Evolutionary conservation across 495 filamentous ascomycete genomes (phyloP).

Genomic region (Lindgomyces ingoldianus): DNA sequence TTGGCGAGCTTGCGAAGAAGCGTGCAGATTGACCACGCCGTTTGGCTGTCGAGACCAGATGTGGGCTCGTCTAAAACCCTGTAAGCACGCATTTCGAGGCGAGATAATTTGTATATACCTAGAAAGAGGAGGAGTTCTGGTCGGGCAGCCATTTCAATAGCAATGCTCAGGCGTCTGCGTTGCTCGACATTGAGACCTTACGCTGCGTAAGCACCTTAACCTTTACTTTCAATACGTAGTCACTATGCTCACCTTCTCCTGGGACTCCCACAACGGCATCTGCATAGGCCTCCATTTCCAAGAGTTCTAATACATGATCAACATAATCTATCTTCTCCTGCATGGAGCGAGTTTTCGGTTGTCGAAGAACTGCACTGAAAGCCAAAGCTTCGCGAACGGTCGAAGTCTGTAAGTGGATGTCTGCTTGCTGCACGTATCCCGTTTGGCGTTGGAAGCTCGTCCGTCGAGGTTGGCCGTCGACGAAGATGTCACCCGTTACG

Average conservation of each 20-base stretch:
- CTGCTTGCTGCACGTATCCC: conserved; percentile 61
- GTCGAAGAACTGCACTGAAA: conserved; percentile 59
- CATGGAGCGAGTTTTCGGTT: conserved; percentile 49
- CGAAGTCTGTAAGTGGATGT: conserved; percentile 56
- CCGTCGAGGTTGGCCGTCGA: conserved; percentile 49
- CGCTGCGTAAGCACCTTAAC: no score
- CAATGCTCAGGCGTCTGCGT: conserved; percentile 66
- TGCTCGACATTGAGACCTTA: conserved; percentile 62
- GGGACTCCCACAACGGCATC: conserved; percentile 52
- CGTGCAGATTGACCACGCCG: conserved; percentile 62
- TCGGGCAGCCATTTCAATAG: conserved; percentile 64
- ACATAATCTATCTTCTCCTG: conserved; percentile 60
- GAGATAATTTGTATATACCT: no score
- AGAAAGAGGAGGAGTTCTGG: conserved; percentile 67
- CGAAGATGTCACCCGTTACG: conserved; percentile 54
- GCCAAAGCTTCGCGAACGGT: conserved; percentile 61
- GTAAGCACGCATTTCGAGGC: no score
- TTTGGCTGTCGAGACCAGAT: conserved; percentile 63
- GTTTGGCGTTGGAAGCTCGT: conserved; percentile 38
- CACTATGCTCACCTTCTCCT: no score
- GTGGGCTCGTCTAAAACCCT: conserved; percentile 82
- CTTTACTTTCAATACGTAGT: no score
- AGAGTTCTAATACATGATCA: conserved; percentile 55
- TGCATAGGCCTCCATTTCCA: conserved; percentile 50
- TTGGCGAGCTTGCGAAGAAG: conserved; percentile 64